Base-by-base conservation (phyloP, 176 grass and related monocot species). In the Raddia distichophylla region DNA sequence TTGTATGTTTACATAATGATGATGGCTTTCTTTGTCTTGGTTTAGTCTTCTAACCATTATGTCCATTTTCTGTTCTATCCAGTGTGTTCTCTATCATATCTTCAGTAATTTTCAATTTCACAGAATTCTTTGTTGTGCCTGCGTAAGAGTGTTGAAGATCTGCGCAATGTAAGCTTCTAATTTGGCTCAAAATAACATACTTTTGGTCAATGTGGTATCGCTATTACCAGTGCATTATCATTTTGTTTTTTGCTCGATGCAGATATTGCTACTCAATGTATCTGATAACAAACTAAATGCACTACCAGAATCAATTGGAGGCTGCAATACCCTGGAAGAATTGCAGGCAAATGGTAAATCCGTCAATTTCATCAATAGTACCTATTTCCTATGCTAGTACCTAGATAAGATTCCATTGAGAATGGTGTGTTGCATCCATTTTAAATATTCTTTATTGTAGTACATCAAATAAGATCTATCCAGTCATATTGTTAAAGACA, bases 51-150 rank as follows among this genome's bases (percentile, higher is more conserved):
- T 15, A 59, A 43, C 17, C 67, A 60, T 60, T 76, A 17, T 18
- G 1, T 79, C 35, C 32, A 40, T 83, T 9, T 74, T 82, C 52
- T 79, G 8, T 78, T 53, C 42, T 55, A 50, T 88, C 69, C 77
- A 98, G 92, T 98, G 92, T 88, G 95, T 66, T 98, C 73, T 86
- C 79, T 98, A 58, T 92, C 86, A 50, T 91, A 84, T 77, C 95
- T 98, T 69, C 88, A 98, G 64, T 89, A 84, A 69, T 71, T 98
- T 79, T 93, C 89, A 68, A 72, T 98, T 84, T 89, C 75, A 74
- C 80, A 88, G 69, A 98, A 98, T 82, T 93, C 86, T 72, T 95
- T 93, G 53, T 57, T 74, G 76, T 82, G 64, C 77, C 84, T 98
- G 58, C 96, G 92, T 73, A 91, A 90, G 66, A 89, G 82, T 80